Evolutionary conservation across 2,329 filamentous ascomycete species (phyloP), one percentile per base, ranked within the genome.

Genomic region (Ophiostoma triangulosporum): DNA sequence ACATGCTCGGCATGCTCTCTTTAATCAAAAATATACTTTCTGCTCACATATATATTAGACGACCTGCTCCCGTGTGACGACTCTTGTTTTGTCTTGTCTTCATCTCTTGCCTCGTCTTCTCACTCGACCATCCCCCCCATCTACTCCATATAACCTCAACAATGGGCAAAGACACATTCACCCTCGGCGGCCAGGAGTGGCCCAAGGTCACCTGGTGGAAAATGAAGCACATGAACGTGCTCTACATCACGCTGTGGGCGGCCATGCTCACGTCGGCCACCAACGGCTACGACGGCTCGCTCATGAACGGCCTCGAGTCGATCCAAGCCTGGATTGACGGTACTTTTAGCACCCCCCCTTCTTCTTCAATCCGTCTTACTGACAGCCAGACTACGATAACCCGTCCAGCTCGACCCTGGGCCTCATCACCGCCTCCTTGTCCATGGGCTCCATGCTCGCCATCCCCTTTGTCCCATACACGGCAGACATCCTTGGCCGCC

Each of bases 381-480:
- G 14, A 8, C 43, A 14, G 48, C 6, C 49, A 61, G 60, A 58
- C 50, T 69, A 69, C 60, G 43, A 65, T 50, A 36, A 63, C 48
- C 65, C 63, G 14, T 57, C 50, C 52, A 62, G 65, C 8, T 61
- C 68, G 1, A 63, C 64, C 32, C 66, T 72, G 29, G 70, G 71
- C 48, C 63, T 73, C 24, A 63, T 73, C 36, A 65, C 67, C 24
- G 68, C 67, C 35, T 71, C 72, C 60, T 69, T 73, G 67, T 68
- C 69, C 31, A 66, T 74, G 50, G 73, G 73, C 55, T 69, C 67
- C 12, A 64, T 75, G 50, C 64, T 67, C 12, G 70, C 71, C 40
- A 65, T 74, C 17, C 69, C 70, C 2, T 62, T 72, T 46, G 69
- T 70, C 4, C 71, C 73, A 6, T 74, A 71, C 62, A 65, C 65